Evolutionary conservation across 805 yeast species (phyloP), one percentile per base, ranked within the genome.

Genomic region (Dipodascopsis tothii): DNA sequence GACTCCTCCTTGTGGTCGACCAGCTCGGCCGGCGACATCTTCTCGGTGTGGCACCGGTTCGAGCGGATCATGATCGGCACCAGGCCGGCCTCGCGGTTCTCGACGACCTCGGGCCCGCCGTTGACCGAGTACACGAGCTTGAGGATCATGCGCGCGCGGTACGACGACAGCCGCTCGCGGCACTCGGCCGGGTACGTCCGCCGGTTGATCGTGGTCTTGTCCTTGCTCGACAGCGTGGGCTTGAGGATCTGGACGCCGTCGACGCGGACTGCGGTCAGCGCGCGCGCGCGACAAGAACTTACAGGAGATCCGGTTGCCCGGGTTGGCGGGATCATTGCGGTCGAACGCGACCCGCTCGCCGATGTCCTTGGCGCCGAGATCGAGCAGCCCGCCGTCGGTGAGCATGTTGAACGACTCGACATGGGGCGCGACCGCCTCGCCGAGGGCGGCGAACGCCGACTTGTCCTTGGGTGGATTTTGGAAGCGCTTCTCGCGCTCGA

Each of bases 361-460:
- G 48, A 92, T 86, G 60, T 92, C 97, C 57, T 81, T 73, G 37
- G 82, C 94, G 2, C 84, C 96, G 40, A 81, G 68, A 62, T 88
- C 86, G 48, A 92, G 70, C 21, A 92, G 64, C 4, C 96, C 96
- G 35, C 95, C 95, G 46, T 84, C 94, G 20, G 95, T 84, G 45
- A 92, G 71, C 3, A 96, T 96, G 71, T 92, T 83, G 72, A 92
- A 92, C 1, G 97, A 90, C 5, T 95, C 96, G 44, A 92, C 76
- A 63, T 92, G 98, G 3, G 98, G 98, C 45, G 78, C 78, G 33
- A 92, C 92, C 14, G 98, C 97, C 51, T 86, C 95, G 46, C 75
- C 75, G 30, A 92, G 72, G 33, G 87, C 66, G 14, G 96, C 95
- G 58, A 69, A 90, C 5, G 84, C 84, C 23, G 85, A 72, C 61